Evolutionary conservation across 1,139 yeast genomes (phyloP).

Genomic region (Taphrina communis): DNA sequence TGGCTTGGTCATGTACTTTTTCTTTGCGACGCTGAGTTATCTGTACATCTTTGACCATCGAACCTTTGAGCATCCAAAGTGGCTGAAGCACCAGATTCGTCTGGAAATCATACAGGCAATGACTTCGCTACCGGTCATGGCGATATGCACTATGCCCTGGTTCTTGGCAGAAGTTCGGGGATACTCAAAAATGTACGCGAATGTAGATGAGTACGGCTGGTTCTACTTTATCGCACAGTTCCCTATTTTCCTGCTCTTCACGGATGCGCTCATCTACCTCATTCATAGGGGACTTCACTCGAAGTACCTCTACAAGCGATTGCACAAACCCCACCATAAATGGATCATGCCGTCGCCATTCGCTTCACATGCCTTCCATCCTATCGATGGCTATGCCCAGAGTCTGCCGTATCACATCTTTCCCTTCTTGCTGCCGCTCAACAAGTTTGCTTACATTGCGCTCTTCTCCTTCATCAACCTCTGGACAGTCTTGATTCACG

Average conservation of each 20-base stretch:
- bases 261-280: constrained; percentile 89
- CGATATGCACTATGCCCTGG: constrained; percentile 84
- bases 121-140: constrained; percentile 87
- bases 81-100: constrained; percentile 86
- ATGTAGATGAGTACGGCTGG: constrained; percentile 70
- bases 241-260: constrained; percentile 82
- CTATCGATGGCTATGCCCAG: constrained; percentile 80
- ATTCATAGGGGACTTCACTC: constrained; percentile 92
- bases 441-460: constrained; percentile 78
- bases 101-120: constrained; percentile 80
- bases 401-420: constrained; percentile 88
- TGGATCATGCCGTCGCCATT: constrained; percentile 99
- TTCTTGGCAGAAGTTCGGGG: constrained; percentile 84
- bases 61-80: constrained; percentile 93
- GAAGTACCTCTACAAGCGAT: constrained; percentile 79
- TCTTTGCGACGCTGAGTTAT: constrained; percentile 78
- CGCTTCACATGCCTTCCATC: constrained; percentile 99
- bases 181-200: constrained; percentile 74
- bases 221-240: constrained; percentile 67
- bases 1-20: constrained; percentile 80
- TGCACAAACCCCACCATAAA: constrained; percentile 99
- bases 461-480: constrained; percentile 89
- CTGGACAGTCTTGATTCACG: constrained; percentile 99
- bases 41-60: constrained; percentile 79
- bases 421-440: constrained; percentile 84